A percentile compares a stretch with the other conserved stretches of the same genome.
Evolutionary conservation across 345 rosid genomes (phyloP).

Genomic region (Citrus medica): DNA sequence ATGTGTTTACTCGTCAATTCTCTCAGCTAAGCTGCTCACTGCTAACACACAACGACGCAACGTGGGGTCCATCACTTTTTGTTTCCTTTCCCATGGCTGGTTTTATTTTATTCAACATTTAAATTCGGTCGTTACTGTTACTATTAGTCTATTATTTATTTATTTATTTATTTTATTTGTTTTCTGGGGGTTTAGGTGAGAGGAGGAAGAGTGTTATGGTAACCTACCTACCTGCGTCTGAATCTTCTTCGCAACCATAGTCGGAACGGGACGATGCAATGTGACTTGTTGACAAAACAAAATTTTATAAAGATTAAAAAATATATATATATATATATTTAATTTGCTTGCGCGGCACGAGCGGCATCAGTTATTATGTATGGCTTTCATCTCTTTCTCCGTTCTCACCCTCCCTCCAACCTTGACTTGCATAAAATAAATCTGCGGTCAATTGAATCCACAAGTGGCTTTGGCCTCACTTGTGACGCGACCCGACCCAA

Average conservation of each 20-base stretch:
- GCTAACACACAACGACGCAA: too few species aligned
- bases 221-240: background rate
- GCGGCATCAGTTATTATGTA: slow-evolving; percentile 8
- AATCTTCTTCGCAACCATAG: slow-evolving; percentile 14
- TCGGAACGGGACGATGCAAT: background rate
- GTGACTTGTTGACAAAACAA: slow-evolving; percentile 6
- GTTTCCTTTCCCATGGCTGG: background rate
- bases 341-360: slow-evolving; percentile 6
- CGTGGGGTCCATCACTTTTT: background rate
- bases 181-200: background rate
- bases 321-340: too few species aligned
- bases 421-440: background rate
- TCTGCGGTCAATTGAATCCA: background rate
- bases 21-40: background rate
- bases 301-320: too few species aligned
- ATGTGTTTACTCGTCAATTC: background rate
- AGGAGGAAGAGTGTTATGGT: background rate
- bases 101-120: background rate
- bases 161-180: background rate
- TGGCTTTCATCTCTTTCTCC: background rate
- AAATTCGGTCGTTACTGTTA: slow-evolving; percentile 6
- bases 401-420: slow-evolving; percentile 11
- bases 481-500: background rate
- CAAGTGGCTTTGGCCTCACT: background rate
- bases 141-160: too few species aligned